Evolutionary conservation across 257 asterid species (phyloP).

Genomic region (Solanum rostratum): DNA sequence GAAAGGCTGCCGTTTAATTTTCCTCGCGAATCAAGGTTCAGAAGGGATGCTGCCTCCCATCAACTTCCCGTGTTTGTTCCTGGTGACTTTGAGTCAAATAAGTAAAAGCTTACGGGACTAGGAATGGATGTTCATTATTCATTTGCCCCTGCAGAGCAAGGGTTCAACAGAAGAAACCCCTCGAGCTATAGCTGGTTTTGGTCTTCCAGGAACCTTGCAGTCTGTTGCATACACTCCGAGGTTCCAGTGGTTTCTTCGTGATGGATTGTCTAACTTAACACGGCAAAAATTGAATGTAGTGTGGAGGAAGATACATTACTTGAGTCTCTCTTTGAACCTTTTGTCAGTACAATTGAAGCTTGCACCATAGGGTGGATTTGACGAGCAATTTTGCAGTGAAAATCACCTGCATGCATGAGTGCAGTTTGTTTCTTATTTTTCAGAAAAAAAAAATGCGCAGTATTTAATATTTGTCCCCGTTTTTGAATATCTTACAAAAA

Average conservation of each 20-base stretch:
- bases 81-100: constrained; percentile 43
- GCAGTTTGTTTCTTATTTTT: not conserved
- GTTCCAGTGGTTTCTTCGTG: constrained; percentile 49
- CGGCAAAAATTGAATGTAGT: not conserved
- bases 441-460: not conserved
- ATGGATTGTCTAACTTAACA: not conserved
- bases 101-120: constrained; percentile 14
- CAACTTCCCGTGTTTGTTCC: constrained; percentile 92
- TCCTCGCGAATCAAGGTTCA: constrained; percentile 50
- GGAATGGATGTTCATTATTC: not conserved
- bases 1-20: constrained; percentile 27
- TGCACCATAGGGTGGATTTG: not conserved
- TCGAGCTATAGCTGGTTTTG: constrained; percentile 7
- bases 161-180: constrained; percentile 33
- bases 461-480: not conserved
- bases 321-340: not conserved
- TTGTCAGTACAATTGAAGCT: not conserved
- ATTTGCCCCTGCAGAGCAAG: not conserved
- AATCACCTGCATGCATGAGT: not conserved
- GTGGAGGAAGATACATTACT: not conserved
- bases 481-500: not conserved
- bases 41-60: constrained; percentile 68
- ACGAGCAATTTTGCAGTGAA: not conserved
- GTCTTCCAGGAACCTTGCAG: constrained; percentile 32
- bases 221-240: constrained; percentile 9